Conservation (phyloP, 2,329 filamentous ascomycete genomes). For the Bipolaris bicolor region DNA sequence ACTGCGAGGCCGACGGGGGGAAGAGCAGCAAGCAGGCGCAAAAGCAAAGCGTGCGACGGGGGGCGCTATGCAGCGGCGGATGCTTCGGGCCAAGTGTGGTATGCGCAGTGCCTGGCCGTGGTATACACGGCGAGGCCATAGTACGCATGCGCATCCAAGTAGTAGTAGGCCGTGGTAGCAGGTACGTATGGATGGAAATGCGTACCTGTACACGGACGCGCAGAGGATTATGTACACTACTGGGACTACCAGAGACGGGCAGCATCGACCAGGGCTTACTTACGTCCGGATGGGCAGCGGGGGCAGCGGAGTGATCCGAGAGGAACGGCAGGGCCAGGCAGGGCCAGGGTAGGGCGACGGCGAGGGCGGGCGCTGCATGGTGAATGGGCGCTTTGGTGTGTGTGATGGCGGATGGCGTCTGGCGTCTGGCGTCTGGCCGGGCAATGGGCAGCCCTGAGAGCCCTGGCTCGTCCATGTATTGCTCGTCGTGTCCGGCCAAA, state of each 20-base stretch:
- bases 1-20: background rate
- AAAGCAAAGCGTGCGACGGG: slow-evolving; percentile 2
- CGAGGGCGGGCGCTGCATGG: slow-evolving; percentile 25
- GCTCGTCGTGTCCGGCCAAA: slow-evolving; percentile 27
- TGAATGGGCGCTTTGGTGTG: slow-evolving; percentile 34
- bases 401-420: slow-evolving; percentile 18
- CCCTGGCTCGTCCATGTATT: slow-evolving; percentile 31
- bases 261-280: too few relatives aligned
- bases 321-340: background rate
- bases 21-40: background rate
- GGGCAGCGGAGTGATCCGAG: slow-evolving; percentile 15
- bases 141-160: too few relatives aligned
- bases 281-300: slow-evolving; percentile 1
- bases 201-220: too few relatives aligned
- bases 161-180: too few relatives aligned
- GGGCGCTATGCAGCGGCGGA: background rate
- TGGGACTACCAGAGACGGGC: too few relatives aligned
- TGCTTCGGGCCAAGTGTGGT: background rate
- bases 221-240: too few relatives aligned
- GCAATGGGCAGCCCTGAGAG: slow-evolving; percentile 25
- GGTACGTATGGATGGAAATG: too few relatives aligned
- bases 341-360: slow-evolving; percentile 8
- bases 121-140: background rate
- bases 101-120: background rate
- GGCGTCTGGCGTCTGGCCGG: slow-evolving; percentile 26